Conservation (phyloP, 78 protist species). For the Guillardia theta region DNA sequence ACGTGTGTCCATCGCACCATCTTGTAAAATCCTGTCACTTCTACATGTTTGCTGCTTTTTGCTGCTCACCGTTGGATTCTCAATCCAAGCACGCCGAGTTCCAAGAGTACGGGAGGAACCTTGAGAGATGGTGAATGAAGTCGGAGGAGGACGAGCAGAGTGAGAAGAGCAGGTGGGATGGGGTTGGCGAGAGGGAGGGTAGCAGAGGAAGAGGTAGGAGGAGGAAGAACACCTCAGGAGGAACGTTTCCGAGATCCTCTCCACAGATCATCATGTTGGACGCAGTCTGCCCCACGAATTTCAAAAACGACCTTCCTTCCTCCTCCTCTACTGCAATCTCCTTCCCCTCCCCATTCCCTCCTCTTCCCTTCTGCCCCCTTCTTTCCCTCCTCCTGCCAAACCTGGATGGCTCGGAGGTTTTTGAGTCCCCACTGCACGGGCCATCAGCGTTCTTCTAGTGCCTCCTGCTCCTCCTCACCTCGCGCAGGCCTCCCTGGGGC, state of each 20-base stretch:
- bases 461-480: too few relatives aligned
- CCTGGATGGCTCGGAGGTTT: background rate
- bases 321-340: background rate
- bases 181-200: background rate
- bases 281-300: slow-evolving; percentile 9
- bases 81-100: slow-evolving; percentile 54
- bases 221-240: slow-evolving; percentile 53
- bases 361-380: background rate
- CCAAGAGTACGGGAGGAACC: background rate
- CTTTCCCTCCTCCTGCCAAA: background rate
- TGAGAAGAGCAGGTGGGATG: background rate
- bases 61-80: slow-evolving; percentile 27
- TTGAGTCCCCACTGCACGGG: too few relatives aligned
- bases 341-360: background rate
- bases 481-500: background rate
- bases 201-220: background rate
- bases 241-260: slow-evolving; percentile 82
- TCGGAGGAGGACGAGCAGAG: background rate
- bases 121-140: background rate
- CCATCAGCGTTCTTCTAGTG: too few relatives aligned
- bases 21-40: background rate
- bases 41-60: too few relatives aligned
- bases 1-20: slow-evolving; percentile 28
- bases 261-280: slow-evolving; percentile 78
- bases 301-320: background rate